Evolutionary conservation across 805 yeast genomes (phyloP), one percentile per base, ranked within the genome.

Genomic region (Blastobotrys robertii): DNA sequence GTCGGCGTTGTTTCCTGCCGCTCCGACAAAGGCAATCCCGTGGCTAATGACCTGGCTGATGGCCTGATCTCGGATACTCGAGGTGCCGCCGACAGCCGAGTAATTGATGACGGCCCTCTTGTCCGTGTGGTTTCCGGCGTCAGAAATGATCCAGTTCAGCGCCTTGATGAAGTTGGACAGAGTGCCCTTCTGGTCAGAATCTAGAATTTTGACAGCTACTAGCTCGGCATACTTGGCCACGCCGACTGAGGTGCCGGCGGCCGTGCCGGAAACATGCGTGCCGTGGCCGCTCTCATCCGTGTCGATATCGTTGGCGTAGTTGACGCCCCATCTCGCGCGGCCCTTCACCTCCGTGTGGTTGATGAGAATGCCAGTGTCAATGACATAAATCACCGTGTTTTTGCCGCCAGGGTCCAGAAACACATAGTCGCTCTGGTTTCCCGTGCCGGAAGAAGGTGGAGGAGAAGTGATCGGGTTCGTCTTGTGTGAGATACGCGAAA

Each of bases 181-280:
- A 12, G 73, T 55, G 44, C 81, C 81, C 28, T 71, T 63, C 47
- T 80, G 81, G 51, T 72, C 69, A 42, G 71, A 65, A 54, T 76
- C 72, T 53, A 76, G 69, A 12, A 76, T 81, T 59, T 76, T 75
- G 47, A 77, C 75, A 32, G 80, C 78, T 46, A 74, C 79, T 48
- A 76, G 62, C 30, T 71, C 64, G 31, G 74, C 79, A 46, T 67
- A 65, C 63, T 76, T 77, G 48, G 80, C 77, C 37, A 77, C 73
- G 46, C 82, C 82, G 62, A 84, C 67, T 81, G 92, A 47, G 81
- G 84, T 63, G 90, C 95, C 68, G 40, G 81, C 95, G 55, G 88
- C 84, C 30, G 94, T 86, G 65, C 95, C 97, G n/a, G 96, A 95
- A 68, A 94, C 85, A 59, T 87, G 97, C 37, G 95, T 85, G 57